phyloP scores from a whole-genome alignment of 768 basidiomycete species.

The Lenzites betulinus region DNA sequence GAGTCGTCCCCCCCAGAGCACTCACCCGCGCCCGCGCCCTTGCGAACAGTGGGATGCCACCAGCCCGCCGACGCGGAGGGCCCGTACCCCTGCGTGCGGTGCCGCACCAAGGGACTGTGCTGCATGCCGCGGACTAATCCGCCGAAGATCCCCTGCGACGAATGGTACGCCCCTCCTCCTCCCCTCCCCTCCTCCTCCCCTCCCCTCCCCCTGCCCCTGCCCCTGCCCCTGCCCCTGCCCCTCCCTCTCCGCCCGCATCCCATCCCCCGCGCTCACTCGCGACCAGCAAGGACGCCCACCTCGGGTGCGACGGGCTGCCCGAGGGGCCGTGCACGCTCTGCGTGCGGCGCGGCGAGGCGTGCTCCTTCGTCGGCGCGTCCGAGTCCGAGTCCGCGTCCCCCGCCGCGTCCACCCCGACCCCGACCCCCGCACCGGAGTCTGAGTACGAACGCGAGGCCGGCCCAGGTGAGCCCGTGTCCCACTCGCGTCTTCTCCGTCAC shows the following conservation, averaged over 20 bases:
- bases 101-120: background rate
- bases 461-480: too few relatives aligned
- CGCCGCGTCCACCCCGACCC: background rate
- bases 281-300: slow-evolving; percentile 7
- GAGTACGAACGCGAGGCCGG: too few relatives aligned
- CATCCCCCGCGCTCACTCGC: too few relatives aligned
- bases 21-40: too few relatives aligned
- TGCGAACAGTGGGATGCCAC: too few relatives aligned
- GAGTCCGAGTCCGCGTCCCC: background rate
- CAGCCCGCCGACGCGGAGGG: too few relatives aligned
- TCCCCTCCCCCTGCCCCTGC: too few relatives aligned
- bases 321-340: slow-evolving; percentile 6
- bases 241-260: background rate
- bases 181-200: background rate
- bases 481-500: too few relatives aligned
- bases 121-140: background rate
- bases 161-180: background rate
- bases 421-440: background rate
- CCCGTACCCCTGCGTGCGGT: too few relatives aligned
- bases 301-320: slow-evolving; percentile 1
- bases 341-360: background rate
- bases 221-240: too few relatives aligned
- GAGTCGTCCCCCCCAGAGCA: too few relatives aligned
- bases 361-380: background rate
- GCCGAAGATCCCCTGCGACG: background rate